Conservation (phyloP, 345 rosid species). For the Ricinus communis region DNA sequence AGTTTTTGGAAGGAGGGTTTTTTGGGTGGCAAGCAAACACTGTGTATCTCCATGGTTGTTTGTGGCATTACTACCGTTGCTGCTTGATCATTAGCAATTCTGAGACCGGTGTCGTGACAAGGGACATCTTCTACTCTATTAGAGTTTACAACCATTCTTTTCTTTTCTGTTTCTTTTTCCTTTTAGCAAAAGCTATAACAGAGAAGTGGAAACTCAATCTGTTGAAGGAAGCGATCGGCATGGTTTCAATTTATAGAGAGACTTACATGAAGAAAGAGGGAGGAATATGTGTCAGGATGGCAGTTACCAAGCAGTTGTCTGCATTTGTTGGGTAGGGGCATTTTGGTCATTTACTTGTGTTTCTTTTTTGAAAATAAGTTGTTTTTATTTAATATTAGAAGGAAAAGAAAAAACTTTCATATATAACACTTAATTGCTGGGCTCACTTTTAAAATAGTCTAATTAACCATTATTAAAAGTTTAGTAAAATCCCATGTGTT, state of each 20-base stretch:
- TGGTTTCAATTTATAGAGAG: constrained; percentile 34
- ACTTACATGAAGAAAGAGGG: neutral
- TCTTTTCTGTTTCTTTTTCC: neutral
- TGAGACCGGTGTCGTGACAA: constrained; percentile 28
- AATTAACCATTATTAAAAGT: too few species aligned
- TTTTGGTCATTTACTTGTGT: neutral
- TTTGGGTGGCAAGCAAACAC: constrained; percentile 72
- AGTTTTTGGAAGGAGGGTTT: constrained; percentile 64
- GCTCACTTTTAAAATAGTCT: too few species aligned
- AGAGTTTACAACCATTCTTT: constrained; percentile 41
- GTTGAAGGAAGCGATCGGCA: constrained; percentile 15
- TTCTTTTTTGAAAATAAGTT: too few species aligned
- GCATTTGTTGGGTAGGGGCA: neutral
- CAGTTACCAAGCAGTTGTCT: constrained; percentile 13
- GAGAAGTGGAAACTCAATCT: neutral
- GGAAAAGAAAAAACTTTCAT: too few species aligned
- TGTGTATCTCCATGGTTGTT: constrained; percentile 49
- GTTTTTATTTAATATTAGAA: too few species aligned
- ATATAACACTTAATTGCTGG: too few species aligned
- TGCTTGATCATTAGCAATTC: constrained; percentile 12
- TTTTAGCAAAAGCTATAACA: neutral
- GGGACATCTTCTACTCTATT: constrained; percentile 51
- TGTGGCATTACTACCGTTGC: constrained; percentile 15
- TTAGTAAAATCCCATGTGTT: too few species aligned
- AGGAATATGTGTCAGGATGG: constrained; percentile 15